phyloP scores from a whole-genome alignment of 2,329 filamentous ascomycete species.

The Didymellaceae sp. region DNA sequence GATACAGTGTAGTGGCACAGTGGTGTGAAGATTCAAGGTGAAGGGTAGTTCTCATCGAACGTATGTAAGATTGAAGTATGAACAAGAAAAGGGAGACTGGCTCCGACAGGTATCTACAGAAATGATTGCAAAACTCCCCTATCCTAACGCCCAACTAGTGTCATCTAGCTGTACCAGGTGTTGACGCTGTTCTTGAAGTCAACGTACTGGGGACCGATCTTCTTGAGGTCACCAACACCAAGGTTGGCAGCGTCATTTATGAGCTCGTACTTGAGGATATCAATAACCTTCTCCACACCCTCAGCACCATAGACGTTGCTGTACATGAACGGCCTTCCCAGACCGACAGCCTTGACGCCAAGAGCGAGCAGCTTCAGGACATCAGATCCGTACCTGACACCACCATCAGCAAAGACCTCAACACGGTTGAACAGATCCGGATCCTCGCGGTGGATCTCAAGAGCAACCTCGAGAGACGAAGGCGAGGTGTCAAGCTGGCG shows the following conservation, averaged over 20 bases:
- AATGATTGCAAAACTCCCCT: neutral
- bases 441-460: constrained; percentile 71
- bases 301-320: constrained; percentile 64
- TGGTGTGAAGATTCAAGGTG: no score
- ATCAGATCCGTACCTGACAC: constrained; percentile 50
- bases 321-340: constrained; percentile 60
- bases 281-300: constrained; percentile 64
- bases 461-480: constrained; percentile 74
- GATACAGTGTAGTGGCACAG: no score
- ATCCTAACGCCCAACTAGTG: neutral
- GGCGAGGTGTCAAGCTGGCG: constrained; percentile 59
- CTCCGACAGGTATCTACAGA: neutral
- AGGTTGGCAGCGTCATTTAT: constrained; percentile 44
- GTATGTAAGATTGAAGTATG: neutral
- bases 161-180: constrained; percentile 23
- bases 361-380: constrained; percentile 49
- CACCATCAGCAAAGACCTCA: constrained; percentile 51
- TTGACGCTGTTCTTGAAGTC: constrained; percentile 27
- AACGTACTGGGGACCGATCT: constrained; percentile 35
- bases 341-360: constrained; percentile 50
- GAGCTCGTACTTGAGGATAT: constrained; percentile 60
- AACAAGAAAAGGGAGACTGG: neutral
- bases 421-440: constrained; percentile 50
- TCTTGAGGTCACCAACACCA: constrained; percentile 40
- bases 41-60: neutral